A percentile compares a stretch with the other conserved stretches of the same genome.
These are phyloP conservation scores for Komagataella populi DNA, from an alignment of 805 yeast genomes.

Conservation along the genomic window DNA sequence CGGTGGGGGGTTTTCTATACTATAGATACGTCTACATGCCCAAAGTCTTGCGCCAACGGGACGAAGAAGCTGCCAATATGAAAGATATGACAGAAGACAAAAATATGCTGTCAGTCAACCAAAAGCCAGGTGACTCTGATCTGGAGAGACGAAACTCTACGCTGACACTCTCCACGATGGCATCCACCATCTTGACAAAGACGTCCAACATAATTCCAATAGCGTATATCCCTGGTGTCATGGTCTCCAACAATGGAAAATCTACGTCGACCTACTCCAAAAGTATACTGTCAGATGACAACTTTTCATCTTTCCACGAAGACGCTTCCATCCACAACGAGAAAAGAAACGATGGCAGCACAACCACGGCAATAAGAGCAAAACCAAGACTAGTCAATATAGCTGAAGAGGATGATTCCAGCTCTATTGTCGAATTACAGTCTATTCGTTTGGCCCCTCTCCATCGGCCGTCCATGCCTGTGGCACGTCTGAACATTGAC, in stretches of 20 bases:
- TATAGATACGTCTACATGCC: constrained; percentile 27
- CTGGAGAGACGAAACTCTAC: constrained; percentile 14
- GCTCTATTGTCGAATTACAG: not conserved
- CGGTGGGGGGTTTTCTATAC: constrained; percentile 23
- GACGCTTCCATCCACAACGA: constrained; percentile 29
- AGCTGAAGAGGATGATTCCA: constrained; percentile 2
- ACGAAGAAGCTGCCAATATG: constrained; percentile 13
- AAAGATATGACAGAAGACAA: constrained; percentile 2
- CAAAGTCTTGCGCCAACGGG: constrained; percentile 8
- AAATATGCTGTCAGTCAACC: not conserved
- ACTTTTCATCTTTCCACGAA: constrained; percentile 29
- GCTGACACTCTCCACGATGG: constrained; percentile 20
- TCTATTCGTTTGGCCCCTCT: not conserved
- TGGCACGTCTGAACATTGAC: not conserved
- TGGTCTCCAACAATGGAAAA: constrained; percentile 38
- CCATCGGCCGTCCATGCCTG: not conserved
- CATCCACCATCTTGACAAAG: constrained; percentile 58
- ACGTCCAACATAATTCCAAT: constrained; percentile 85
- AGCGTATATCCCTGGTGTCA: constrained; percentile 91
- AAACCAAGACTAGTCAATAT: constrained; percentile 58
- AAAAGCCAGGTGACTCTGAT: constrained; percentile 10
- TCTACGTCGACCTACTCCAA: constrained; percentile 27
- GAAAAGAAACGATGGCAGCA: constrained; percentile 24
- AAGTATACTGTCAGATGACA: constrained; percentile 13
- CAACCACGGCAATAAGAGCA: constrained; percentile 68